phyloP scores from a whole-genome alignment of 495 filamentous ascomycete genomes.

The Staphylotrichum longicolle region DNA sequence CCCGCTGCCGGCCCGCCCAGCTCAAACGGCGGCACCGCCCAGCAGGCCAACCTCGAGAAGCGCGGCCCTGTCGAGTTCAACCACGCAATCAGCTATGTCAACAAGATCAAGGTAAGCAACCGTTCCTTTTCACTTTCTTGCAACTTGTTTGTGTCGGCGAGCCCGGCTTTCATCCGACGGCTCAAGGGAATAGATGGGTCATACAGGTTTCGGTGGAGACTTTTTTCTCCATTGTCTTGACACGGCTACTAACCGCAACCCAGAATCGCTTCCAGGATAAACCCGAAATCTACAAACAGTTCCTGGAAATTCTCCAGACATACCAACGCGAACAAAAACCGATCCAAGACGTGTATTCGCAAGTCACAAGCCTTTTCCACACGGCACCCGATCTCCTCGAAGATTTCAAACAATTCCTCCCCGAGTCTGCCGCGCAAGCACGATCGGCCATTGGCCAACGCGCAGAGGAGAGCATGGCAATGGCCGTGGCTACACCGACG shows the following conservation, averaged over 20 bases:
- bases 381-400: conserved; percentile 94
- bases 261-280: conserved; percentile 93
- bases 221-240: conserved; percentile 14
- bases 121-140: neutral
- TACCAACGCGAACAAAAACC: conserved; percentile 98
- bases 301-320: conserved; percentile 96
- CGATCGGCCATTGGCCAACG: conserved; percentile 57
- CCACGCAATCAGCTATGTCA: conserved; percentile 98
- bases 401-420: conserved; percentile 98
- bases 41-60: conserved; percentile 69
- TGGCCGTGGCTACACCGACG: conserved; percentile 51
- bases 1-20: conserved; percentile 41
- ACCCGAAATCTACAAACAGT: conserved; percentile 99
- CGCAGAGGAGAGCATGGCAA: conserved; percentile 59
- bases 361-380: conserved; percentile 92
- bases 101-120: conserved; percentile 89
- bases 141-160: neutral
- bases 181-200: conserved; percentile 6
- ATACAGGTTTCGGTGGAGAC: conserved; percentile 23
- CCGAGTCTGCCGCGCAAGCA: conserved; percentile 90
- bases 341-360: conserved; percentile 96
- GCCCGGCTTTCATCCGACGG: neutral
- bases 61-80: conserved; percentile 98
- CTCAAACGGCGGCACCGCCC: conserved; percentile 43
- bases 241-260: conserved; percentile 21